These are phyloP conservation scores for Fragaria iinumae DNA, from an alignment of 306 rosid genomes.

Conservation along the genomic window DNA sequence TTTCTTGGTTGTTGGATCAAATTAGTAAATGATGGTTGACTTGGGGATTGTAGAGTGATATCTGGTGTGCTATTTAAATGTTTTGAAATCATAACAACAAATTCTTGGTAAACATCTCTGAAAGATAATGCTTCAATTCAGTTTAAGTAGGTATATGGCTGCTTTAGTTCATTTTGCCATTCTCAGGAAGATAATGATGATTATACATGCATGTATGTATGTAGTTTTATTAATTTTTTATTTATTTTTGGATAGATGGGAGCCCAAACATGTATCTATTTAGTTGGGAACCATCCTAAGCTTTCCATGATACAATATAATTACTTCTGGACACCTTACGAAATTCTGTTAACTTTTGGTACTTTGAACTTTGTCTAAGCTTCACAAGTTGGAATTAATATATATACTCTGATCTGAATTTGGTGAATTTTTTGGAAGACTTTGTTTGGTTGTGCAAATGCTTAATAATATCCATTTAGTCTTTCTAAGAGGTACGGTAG, in stretches of 20 bases:
- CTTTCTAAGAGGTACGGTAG: slow-evolving; percentile 57
- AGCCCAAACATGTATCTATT: not conserved
- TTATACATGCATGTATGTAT: not conserved
- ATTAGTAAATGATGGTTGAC: not conserved
- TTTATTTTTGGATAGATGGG: not conserved
- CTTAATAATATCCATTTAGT: slow-evolving; percentile 26
- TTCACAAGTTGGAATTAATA: not conserved
- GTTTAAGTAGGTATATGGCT: not conserved
- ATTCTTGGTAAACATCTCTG: not conserved
- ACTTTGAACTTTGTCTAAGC: not conserved
- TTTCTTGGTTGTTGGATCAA: not conserved
- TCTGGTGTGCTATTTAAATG: not conserved
- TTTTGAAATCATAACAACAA: not conserved
- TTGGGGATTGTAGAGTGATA: not conserved
- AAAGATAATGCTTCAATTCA: not conserved
- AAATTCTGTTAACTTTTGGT: not conserved
- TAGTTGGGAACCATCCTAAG: not conserved
- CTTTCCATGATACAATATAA: not conserved
- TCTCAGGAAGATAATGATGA: not conserved
- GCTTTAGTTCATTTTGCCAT: not conserved
- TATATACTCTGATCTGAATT: slow-evolving; percentile 4
- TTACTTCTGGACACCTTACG: not conserved
- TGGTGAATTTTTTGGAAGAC: slow-evolving; percentile 24
- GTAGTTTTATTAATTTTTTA: not conserved
- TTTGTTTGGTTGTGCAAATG: slow-evolving; percentile 25